Evolutionary conservation across 1,139 yeast species (phyloP), one percentile per base, ranked within the genome.

Genomic region (Kurtzmaniella quercitrusa): DNA sequence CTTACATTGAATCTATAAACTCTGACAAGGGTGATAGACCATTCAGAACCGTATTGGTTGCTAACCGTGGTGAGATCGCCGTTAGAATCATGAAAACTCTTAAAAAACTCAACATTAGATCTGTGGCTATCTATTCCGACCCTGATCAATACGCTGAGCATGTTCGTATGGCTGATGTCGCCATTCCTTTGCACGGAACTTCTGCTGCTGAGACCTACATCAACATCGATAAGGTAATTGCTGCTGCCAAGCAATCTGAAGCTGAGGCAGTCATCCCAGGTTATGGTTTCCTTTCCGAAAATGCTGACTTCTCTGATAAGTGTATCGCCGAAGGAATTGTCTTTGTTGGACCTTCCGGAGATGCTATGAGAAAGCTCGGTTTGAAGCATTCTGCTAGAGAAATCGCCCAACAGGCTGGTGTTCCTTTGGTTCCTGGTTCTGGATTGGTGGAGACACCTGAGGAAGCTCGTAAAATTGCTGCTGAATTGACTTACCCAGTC

Each of bases 51-150:
- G 96, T 93, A 12, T 74, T 93, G 48, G 95, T 93, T 45, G 98
- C 98, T 33, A 93, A 93, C 70, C 81, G 98, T 67, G 98, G 98
- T 61, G 98, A 93, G 67, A 93, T 93, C 57, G 97, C 98, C 3
- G 97, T 90, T 31, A 76, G 98, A 60, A 87, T 93, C 53, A 88
- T 91, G 58, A 85, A 79, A 60, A 91, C 98, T 8, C 73, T 91
- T 59, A 88, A 87, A 63, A 84, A 83, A 61, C 64, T 91, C 55
- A 81, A 82, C 3, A 87, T 93, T 53, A 78, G 75, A 54, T 71
- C 96, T 0, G 83, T 93, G 51, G 94, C 98, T 2, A 85, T 93
- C 40, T 93, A 86, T 65, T 87, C 97, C 10, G 95, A 89, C 57
- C 85, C 90, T 5, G 98, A 93, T 60, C 78, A 85, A 57, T 88